A percentile compares a stretch with the other conserved stretches of the same genome.
These are phyloP conservation scores for Didymella segeticola DNA, from an alignment of 2,329 filamentous ascomycete genomes.

Conservation along the genomic window DNA sequence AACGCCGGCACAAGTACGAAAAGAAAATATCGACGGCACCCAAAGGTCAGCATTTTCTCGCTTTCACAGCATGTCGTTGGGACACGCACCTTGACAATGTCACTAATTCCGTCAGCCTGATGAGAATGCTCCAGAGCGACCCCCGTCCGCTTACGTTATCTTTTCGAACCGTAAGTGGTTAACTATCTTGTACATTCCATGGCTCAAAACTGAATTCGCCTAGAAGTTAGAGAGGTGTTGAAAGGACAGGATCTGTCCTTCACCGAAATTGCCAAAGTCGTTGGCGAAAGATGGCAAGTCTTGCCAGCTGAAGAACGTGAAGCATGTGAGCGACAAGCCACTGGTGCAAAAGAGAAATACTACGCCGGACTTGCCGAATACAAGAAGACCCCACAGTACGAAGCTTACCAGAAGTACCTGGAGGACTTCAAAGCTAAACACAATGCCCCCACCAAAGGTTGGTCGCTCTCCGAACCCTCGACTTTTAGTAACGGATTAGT, in stretches of 20 bases:
- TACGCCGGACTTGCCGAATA: slow-evolving; percentile 75
- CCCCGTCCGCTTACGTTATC: slow-evolving; percentile 82
- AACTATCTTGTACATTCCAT: background rate
- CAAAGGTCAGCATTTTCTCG: slow-evolving; percentile 63
- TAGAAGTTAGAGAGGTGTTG: slow-evolving; percentile 78
- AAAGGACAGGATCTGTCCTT: slow-evolving; percentile 80
- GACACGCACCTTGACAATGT: background rate
- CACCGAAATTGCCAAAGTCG: slow-evolving; percentile 82
- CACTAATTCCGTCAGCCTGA: slow-evolving; percentile 63
- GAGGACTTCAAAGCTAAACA: slow-evolving; percentile 81
- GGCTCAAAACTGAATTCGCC: slow-evolving; percentile 21
- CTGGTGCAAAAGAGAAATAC: slow-evolving; percentile 77
- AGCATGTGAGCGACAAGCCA: slow-evolving; percentile 74
- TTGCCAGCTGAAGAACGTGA: slow-evolving; percentile 72
- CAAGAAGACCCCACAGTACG: slow-evolving; percentile 76
- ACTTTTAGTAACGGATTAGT: slow-evolving; percentile 17
- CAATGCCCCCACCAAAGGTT: slow-evolving; percentile 46
- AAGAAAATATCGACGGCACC: slow-evolving; percentile 78
- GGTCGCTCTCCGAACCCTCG: slow-evolving; percentile 8
- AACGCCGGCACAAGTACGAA: slow-evolving; percentile 56
- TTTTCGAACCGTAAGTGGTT: slow-evolving; percentile 78
- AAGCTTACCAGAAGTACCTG: slow-evolving; percentile 73
- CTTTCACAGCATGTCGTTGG: background rate
- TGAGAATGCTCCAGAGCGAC: slow-evolving; percentile 79
- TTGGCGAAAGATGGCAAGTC: slow-evolving; percentile 82